Evolutionary conservation across 495 filamentous ascomycete genomes (phyloP), one percentile per base, ranked within the genome.

Genomic region (Hypomontagnella submonticulosa): DNA sequence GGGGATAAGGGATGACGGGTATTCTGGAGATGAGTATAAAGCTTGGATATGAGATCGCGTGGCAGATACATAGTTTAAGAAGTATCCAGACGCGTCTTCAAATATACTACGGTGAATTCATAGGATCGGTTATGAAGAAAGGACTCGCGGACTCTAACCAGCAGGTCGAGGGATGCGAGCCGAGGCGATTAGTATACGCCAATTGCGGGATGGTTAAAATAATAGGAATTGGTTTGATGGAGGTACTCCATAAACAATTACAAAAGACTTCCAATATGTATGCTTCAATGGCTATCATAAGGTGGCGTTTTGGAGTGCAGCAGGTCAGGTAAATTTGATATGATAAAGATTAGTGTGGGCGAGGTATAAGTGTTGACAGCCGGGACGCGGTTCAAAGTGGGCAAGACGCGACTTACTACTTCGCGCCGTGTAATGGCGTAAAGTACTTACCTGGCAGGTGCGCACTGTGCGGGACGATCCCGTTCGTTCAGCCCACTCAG

Each of bases 51-150:
- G 57, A 95, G 87, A 63, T 83, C 81, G 68, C 96, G 92, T 64
- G 95, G 95, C 52, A 99, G 91, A 87, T 96, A 97, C 95, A 99
- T 99, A 60, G 55, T 70, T 61, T 44, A 13, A 38, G 49, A n/a
- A 59, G 69, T 57, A 71, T 69, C 69, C 61, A 58, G 18, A 50
- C 63, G 68, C 63, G 73, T 70, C 46, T 67, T 84, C 61, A 80
- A 78, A 37, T 40, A 34, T 47, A 23, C 69, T 74, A 72, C 50
- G 56, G 56, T 19, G 66, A 46, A 70, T 72, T 74, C 71, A 74
- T 74, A 66, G 61, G 61, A 30, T 61, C 62, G 57, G 76, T 23
- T 74, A 74, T 10, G 27, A 41, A 16, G 4, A n/a, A n/a, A n/a
- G n/a, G n/a, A 48, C 20, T 36, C 13, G 32, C 19, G 19, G 51